Evolutionary conservation across 768 basidiomycete genomes (phyloP), one percentile per base, ranked within the genome.

Genomic region (Tricholoma hemisulphureum): DNA sequence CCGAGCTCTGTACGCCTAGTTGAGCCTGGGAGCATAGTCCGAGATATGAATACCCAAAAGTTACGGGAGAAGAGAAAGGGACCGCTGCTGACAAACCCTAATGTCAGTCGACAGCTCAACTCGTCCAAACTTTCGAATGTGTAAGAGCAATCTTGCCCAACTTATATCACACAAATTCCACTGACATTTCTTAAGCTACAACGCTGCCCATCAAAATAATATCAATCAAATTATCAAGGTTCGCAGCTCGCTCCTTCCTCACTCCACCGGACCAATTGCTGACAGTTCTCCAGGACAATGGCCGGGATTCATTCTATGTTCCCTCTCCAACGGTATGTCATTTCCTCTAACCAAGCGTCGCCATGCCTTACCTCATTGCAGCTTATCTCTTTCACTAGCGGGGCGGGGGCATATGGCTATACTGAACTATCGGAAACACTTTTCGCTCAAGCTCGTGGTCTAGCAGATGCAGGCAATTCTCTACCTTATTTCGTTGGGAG

Each of bases 401-500:
- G 75, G 9, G 45, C 69, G 23, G 77, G 75, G 2, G 69, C 76
- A 4, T 45, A 57, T 24, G 75, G 75, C 10, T 80, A 79, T 57
- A 77, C 74, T 0, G 66, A 72, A 28, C 65, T 80, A 7, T 75
- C 73, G 3, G 57, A 69, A 23, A 55, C 60, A 0, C 60, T 58
- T 18, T 77, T 77, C 50, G 73, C 69, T 2, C 63, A 69, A 49
- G 67, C 71, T 21, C 73, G 73, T 0, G 76, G 69, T 7, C 49
- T 71, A n/a, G 71, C 75, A 2, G 78, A 77, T 53, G 75, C 78
- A 0, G 68, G 65, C 43, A 75, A 76, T 56, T 63, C 78, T 14
- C 70, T 80, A 2, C 75, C 77, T 1, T 79, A 79, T 62, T 71
- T 81, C 18, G 69, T 65, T 4, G 79, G 79, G 6, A 70, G 74